These are phyloP conservation scores for Fonsecaea pugnacius DNA, from an alignment of 2,329 filamentous ascomycete species.

Conservation along the genomic window DNA sequence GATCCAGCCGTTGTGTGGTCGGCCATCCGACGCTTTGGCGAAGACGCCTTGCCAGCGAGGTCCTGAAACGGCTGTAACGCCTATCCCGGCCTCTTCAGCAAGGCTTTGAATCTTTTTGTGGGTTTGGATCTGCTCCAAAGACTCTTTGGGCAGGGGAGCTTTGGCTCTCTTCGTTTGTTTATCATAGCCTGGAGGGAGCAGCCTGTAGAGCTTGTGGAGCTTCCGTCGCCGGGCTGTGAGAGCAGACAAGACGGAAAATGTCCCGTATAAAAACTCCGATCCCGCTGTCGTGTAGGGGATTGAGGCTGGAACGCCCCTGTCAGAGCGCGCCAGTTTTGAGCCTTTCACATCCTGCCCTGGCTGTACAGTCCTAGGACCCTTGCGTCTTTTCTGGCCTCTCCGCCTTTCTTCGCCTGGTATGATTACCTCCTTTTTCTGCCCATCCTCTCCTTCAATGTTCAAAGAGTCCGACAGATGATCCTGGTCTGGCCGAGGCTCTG, in stretches of 20 bases:
- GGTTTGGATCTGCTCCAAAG: constrained; percentile 4
- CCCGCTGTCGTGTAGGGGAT: constrained; percentile 80
- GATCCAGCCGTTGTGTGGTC: constrained; percentile 88
- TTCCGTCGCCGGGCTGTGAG: constrained; percentile 71
- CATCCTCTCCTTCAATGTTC: neutral
- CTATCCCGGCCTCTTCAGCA: constrained; percentile 23
- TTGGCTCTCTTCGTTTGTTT: constrained; percentile 15
- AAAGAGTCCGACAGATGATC: neutral
- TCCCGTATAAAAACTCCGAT: constrained; percentile 89
- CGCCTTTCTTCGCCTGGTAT: constrained; percentile 17
- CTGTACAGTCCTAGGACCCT: constrained; percentile 11
- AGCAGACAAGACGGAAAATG: constrained; percentile 78
- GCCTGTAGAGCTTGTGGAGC: constrained; percentile 81
- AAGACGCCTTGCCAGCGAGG: constrained; percentile 68
- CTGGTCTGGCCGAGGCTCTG: neutral
- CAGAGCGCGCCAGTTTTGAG: neutral
- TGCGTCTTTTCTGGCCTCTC: constrained; percentile 11
- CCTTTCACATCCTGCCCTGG: constrained; percentile 9
- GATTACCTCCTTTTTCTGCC: constrained; percentile 7
- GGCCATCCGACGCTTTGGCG: constrained; percentile 78
- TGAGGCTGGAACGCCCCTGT: constrained; percentile 32
- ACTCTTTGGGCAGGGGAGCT: constrained; percentile 4
- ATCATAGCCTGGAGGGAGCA: constrained; percentile 38
- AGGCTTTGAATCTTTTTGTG: constrained; percentile 24
- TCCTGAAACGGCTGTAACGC: constrained; percentile 38